A percentile compares a stretch with the other conserved stretches of the same genome.
Conservation (phyloP, 768 basidiomycete genomes). For the Lentinula boryana region DNA sequence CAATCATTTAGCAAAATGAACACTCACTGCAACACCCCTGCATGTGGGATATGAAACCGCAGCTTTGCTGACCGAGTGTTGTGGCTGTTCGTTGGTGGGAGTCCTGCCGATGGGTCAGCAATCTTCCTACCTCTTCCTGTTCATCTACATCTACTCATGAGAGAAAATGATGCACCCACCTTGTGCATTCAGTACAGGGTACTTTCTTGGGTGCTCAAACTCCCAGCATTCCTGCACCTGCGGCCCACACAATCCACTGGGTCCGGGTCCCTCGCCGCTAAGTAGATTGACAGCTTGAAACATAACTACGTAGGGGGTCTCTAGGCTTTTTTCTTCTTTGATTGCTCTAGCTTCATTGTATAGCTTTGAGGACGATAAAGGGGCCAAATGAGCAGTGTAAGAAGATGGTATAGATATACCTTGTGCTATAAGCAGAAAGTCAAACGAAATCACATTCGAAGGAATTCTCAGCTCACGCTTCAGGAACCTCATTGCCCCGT, state of each 20-base stretch:
- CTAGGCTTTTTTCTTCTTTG: constrained; percentile 67
- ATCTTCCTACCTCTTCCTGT: neutral
- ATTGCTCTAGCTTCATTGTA: constrained; percentile 72
- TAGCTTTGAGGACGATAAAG: constrained; percentile 89
- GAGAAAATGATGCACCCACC: constrained; percentile 38
- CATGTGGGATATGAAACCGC: constrained; percentile 90
- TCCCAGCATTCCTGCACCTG: constrained; percentile 95
- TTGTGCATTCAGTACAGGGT: constrained; percentile 64
- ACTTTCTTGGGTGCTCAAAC: constrained; percentile 88
- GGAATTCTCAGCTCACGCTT: constrained; percentile 55
- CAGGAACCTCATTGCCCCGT: constrained; percentile 90
- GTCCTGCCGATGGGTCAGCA: constrained; percentile 39
- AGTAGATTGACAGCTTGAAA: constrained; percentile 90
- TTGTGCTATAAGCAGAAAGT: constrained; percentile 44
- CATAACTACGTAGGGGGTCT: constrained; percentile 99
- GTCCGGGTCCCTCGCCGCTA: constrained; percentile 64
- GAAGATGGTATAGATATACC: constrained; percentile 96
- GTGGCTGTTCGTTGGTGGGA: constrained; percentile 93
- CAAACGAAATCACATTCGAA: neutral
- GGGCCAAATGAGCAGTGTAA: constrained; percentile 92
- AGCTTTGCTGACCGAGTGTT: constrained; percentile 85
- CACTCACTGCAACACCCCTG: constrained; percentile 74
- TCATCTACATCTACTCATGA: too few relatives aligned
- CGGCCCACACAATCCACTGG: constrained; percentile 64
- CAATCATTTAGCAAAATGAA: neutral